A percentile compares a stretch with the other conserved stretches of the same genome.
These are phyloP conservation scores for Rutstroemia sp. DNA, from an alignment of 2,329 filamentous ascomycete species.

Conservation along the genomic window DNA sequence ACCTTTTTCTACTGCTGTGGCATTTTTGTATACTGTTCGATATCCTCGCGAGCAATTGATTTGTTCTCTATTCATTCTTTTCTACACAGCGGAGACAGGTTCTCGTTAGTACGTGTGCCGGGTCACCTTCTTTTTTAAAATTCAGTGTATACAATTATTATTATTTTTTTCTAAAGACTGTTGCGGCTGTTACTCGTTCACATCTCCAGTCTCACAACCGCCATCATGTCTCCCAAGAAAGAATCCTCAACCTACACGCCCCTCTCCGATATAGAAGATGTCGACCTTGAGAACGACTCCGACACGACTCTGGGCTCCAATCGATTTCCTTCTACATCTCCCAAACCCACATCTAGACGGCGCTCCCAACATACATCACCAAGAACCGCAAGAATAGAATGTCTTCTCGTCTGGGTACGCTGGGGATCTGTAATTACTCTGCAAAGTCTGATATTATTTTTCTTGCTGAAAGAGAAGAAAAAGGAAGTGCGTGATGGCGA, in stretches of 20 bases:
- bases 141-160: too few species aligned
- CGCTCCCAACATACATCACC: too few species aligned
- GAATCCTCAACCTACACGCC: neutral
- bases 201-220: neutral
- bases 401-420: conserved; percentile 22
- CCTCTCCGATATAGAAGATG: conserved; percentile 8
- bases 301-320: conserved; percentile 22
- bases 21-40: too few species aligned
- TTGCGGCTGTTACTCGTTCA: neutral
- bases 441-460: conserved; percentile 25
- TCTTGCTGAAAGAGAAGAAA: conserved; percentile 10
- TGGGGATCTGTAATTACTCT: conserved; percentile 24
- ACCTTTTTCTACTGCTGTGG: too few species aligned
- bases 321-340: too few species aligned
- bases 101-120: neutral
- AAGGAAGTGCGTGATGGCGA: conserved; percentile 10
- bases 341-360: too few species aligned
- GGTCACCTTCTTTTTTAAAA: too few species aligned
- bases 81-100: neutral
- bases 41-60: too few species aligned
- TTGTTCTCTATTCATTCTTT: neutral
- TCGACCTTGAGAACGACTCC: conserved; percentile 20
- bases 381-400: too few species aligned
- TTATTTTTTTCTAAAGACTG: too few species aligned
- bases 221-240: neutral